Evolutionary conservation across 2,329 filamentous ascomycete genomes (phyloP).

Genomic region (Boeremia exigua): DNA sequence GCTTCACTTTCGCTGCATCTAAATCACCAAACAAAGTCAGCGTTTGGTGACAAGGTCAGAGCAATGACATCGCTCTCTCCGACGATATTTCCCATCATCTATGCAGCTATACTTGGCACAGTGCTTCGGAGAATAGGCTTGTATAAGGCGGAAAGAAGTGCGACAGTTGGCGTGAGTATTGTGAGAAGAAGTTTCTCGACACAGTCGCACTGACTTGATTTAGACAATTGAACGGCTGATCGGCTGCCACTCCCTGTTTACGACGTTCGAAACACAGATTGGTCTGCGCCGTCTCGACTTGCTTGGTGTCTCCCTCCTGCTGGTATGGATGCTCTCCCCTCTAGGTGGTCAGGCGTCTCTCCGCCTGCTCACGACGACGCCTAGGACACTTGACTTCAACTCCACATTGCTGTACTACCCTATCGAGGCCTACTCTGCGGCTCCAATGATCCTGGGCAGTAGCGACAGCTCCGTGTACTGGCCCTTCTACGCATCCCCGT

Average conservation of each 20-base stretch:
- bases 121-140: constrained; percentile 14
- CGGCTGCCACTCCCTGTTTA: constrained; percentile 20
- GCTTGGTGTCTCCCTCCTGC: background rate
- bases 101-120: constrained; percentile 19
- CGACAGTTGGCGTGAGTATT: constrained; percentile 9
- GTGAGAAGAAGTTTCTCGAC: too few relatives aligned
- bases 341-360: background rate
- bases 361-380: background rate
- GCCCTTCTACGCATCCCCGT: background rate
- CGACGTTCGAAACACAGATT: constrained; percentile 16
- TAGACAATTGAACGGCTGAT: constrained; percentile 18
- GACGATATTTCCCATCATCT: constrained; percentile 21
- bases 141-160: constrained; percentile 3
- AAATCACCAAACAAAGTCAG: constrained; percentile 1
- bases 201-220: background rate
- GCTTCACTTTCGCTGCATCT: too few relatives aligned
- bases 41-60: constrained; percentile 14
- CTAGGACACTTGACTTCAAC: background rate
- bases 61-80: constrained; percentile 13
- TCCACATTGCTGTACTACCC: background rate
- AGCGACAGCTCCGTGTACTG: background rate
- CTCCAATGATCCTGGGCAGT: background rate
- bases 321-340: background rate
- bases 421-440: background rate
- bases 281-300: constrained; percentile 9